Conservation (phyloP, 1,284 basidiomycete genomes). For the Sporisorium iseilematis-ciliati region DNA sequence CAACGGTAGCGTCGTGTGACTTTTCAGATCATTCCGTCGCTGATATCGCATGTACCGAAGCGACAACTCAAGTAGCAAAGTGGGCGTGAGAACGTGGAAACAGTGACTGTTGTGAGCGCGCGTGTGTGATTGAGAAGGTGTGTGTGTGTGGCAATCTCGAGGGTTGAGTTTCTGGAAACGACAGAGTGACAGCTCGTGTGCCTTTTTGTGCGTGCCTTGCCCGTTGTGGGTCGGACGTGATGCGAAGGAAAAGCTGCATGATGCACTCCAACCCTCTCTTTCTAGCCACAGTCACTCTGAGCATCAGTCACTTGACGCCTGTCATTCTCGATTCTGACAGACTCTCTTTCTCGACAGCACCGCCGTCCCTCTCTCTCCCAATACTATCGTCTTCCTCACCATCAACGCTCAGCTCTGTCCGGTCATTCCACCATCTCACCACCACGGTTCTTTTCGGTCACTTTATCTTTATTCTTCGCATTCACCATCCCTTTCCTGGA, state of each 20-base stretch:
- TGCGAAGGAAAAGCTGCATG: conserved; percentile 1
- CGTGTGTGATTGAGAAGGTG: not conserved
- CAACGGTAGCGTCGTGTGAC: too few relatives aligned
- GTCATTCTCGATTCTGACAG: not conserved
- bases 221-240: not conserved
- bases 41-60: not conserved
- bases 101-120: not conserved
- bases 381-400: conserved; percentile 1
- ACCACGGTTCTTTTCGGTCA: not conserved
- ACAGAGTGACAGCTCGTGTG: conserved; percentile 11
- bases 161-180: not conserved
- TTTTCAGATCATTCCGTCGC: not conserved
- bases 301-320: conserved; percentile 2
- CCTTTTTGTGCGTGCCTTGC: not conserved
- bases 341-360: conserved; percentile 10
- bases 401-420: not conserved
- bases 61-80: not conserved
- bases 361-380: conserved; percentile 1
- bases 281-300: not conserved
- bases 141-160: conserved; percentile 2
- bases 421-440: not conserved
- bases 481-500: not conserved
- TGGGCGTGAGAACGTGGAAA: not conserved
- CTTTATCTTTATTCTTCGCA: not conserved
- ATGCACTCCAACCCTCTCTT: conserved; percentile 11